Conservation (phyloP, 106 monocot genomes). For the Gastrodia elata region DNA sequence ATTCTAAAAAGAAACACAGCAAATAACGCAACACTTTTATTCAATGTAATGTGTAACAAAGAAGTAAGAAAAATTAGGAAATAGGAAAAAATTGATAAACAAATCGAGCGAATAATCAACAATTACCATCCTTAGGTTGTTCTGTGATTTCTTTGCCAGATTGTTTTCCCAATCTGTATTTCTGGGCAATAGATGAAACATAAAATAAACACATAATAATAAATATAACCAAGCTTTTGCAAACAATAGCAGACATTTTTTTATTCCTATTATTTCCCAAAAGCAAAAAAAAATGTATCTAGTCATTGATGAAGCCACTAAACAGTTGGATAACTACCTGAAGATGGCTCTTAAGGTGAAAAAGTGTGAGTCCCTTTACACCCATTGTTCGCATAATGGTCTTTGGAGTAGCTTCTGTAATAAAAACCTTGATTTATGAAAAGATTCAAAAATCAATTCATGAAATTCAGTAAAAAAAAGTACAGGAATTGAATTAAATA, state of each 20-base stretch:
- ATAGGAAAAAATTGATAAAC: not conserved
- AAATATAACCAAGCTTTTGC: not conserved
- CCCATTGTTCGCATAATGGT: conserved; percentile 94
- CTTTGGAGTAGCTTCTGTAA: conserved; percentile 90
- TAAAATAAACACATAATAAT: not conserved
- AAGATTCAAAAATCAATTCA: not conserved
- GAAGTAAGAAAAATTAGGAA: not conserved
- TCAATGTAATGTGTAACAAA: not conserved
- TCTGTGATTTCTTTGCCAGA: conserved; percentile 85
- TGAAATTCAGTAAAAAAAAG: not conserved
- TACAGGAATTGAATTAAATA: not conserved
- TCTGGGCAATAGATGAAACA: conserved; percentile 25
- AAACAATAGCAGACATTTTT: not conserved
- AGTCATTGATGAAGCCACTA: not conserved
- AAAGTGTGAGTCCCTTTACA: conserved; percentile 86
- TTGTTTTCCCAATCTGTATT: conserved; percentile 90
- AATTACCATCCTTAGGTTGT: conserved; percentile 92
- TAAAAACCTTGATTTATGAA: conserved; percentile 3
- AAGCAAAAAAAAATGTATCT: not conserved
- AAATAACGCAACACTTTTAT: not conserved
- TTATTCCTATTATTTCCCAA: not conserved
- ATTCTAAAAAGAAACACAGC: not conserved
- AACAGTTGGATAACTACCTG: conserved; percentile 40
- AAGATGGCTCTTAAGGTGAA: conserved; percentile 94
- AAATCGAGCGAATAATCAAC: not conserved